These are phyloP conservation scores for Tylopilus orsonianus DNA, from an alignment of 1,284 basidiomycete species.

Conservation along the genomic window DNA sequence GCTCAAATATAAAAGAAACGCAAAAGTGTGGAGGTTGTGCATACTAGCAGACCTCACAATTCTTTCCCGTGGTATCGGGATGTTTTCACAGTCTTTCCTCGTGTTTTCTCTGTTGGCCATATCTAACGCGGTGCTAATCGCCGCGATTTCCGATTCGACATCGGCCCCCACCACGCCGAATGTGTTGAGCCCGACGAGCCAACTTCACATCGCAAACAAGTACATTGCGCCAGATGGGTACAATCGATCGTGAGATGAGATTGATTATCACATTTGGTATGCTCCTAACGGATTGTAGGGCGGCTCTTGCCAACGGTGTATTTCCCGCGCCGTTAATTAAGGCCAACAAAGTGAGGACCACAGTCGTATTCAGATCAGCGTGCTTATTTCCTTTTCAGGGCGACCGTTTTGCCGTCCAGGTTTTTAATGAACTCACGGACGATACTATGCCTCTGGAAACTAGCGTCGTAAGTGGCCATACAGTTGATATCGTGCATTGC, in stretches of 20 bases:
- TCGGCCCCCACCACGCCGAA: background rate
- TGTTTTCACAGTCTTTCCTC: conserved; percentile 11
- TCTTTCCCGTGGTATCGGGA: background rate
- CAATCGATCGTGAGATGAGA: conserved; percentile 29
- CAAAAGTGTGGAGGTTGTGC: too few species aligned
- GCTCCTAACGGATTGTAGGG: conserved; percentile 12
- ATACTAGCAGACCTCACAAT: background rate
- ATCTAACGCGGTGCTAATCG: conserved; percentile 6
- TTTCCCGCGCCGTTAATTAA: conserved; percentile 30
- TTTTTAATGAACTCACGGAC: conserved; percentile 36
- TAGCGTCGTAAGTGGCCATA: conserved; percentile 29
- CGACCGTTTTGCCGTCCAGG: conserved; percentile 24
- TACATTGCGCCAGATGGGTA: conserved; percentile 38
- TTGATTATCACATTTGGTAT: background rate
- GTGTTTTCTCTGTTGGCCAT: conserved; percentile 9
- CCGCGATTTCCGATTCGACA: background rate
- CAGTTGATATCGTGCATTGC: background rate
- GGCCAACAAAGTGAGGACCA: conserved; percentile 22
- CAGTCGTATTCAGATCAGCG: background rate
- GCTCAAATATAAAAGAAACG: conserved; percentile 15
- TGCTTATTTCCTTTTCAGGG: conserved; percentile 12
- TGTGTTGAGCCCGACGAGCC: conserved; percentile 19
- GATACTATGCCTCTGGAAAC: conserved; percentile 34
- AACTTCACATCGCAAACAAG: conserved; percentile 27
- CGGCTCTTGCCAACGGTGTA: conserved; percentile 27